A percentile compares a stretch with the other conserved stretches of the same genome.
Conservation (phyloP, 2,329 filamentous ascomycete genomes). For the Paraphoma sp. region DNA sequence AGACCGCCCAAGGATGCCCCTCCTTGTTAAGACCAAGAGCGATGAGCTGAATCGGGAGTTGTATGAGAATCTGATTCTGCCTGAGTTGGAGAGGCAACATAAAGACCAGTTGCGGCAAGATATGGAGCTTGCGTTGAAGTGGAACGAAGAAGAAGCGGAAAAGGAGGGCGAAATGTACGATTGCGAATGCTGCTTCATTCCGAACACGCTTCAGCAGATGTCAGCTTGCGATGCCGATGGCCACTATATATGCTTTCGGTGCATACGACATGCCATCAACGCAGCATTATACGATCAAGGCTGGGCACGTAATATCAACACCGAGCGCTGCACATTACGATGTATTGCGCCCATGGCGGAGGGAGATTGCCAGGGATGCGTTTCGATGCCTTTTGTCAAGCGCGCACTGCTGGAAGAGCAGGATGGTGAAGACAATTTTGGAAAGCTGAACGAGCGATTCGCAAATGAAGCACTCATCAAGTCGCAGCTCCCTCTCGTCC, state of each 20-base stretch:
- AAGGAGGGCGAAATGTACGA: slow-evolving; percentile 62
- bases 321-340: slow-evolving; percentile 73
- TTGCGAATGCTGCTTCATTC: slow-evolving; percentile 79
- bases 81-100: slow-evolving; percentile 48
- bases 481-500: slow-evolving; percentile 75
- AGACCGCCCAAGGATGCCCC: slow-evolving; percentile 64
- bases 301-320: slow-evolving; percentile 81
- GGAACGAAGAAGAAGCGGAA: slow-evolving; percentile 59
- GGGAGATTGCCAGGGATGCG: slow-evolving; percentile 70
- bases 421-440: slow-evolving; percentile 73
- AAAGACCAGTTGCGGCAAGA: slow-evolving; percentile 51
- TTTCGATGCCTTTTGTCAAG: slow-evolving; percentile 72
- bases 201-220: slow-evolving; percentile 75
- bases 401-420: slow-evolving; percentile 74
- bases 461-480: slow-evolving; percentile 77
- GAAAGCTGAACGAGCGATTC: slow-evolving; percentile 79
- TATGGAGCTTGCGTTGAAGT: slow-evolving; percentile 49
- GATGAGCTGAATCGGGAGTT: slow-evolving; percentile 60
- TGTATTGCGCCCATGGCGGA: slow-evolving; percentile 79
- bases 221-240: slow-evolving; percentile 72
- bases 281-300: slow-evolving; percentile 94
- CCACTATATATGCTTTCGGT: slow-evolving; percentile 81
- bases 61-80: slow-evolving; percentile 52
- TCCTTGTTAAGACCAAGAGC: slow-evolving; percentile 70
- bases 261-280: slow-evolving; percentile 79